Conservation (phyloP, 257 asterid genomes). For the Haberlea rhodopensis region DNA sequence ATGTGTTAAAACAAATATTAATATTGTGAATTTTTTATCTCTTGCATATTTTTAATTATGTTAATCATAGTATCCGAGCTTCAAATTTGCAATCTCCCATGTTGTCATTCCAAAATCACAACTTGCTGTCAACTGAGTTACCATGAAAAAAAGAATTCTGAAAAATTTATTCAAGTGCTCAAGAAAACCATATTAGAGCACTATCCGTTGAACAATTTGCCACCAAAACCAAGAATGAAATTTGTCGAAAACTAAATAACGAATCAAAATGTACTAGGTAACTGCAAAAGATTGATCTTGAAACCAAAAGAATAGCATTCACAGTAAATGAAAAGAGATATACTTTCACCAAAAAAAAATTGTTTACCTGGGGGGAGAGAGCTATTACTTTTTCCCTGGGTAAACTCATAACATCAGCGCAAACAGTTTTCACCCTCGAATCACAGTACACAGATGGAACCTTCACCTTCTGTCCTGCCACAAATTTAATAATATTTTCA, state of each 20-base stretch:
- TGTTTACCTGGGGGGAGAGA: slow-evolving; percentile 70
- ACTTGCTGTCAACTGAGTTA: neutral
- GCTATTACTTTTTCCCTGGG: slow-evolving; percentile 52
- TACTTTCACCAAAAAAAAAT: no score
- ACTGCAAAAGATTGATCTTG: neutral
- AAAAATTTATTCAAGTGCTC: no score
- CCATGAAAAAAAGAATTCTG: neutral
- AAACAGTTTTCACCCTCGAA: slow-evolving; percentile 72
- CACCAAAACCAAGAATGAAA: no score
- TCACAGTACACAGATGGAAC: slow-evolving; percentile 81
- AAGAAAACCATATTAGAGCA: no score
- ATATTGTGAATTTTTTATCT: no score
- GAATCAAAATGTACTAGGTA: neutral
- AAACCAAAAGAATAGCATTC: slow-evolving; percentile 1
- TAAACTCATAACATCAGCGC: slow-evolving; percentile 66
- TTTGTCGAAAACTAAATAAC: neutral
- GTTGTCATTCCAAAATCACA: neutral
- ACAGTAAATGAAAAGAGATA: neutral
- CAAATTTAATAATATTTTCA: neutral
- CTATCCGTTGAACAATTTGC: no score
- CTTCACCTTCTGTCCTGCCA: slow-evolving; percentile 86
- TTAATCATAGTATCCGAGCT: no score
- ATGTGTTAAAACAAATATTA: no score
- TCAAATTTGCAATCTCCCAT: no score
- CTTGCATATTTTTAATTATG: no score